Percentiles rank a stretch among this genome's conserved stretches.
Conservation (phyloP, 202 grass and related monocot species). For the Schoenoplectus tabernaemontani region DNA sequence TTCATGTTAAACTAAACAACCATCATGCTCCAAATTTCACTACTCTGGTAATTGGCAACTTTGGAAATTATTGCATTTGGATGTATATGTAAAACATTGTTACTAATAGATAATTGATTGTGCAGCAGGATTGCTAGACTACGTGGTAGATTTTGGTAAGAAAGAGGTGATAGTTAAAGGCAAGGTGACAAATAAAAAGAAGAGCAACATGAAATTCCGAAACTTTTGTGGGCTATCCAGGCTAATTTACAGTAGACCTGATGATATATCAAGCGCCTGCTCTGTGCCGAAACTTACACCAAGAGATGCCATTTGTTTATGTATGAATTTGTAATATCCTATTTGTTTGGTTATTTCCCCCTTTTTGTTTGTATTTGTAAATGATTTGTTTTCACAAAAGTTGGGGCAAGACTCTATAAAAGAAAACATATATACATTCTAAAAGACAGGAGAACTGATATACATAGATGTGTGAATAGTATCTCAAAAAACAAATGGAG, state of each 20-base stretch:
- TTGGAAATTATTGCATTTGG: background rate
- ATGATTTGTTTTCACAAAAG: background rate
- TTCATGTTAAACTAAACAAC: background rate
- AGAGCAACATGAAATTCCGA: background rate
- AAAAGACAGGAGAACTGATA: background rate
- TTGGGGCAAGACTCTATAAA: background rate
- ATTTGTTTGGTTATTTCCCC: background rate
- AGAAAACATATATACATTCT: background rate
- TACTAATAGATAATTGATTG: background rate
- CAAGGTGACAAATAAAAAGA: conserved; percentile 27
- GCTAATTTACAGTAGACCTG: conserved; percentile 42
- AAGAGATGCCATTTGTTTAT: conserved; percentile 12
- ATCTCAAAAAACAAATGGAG: background rate
- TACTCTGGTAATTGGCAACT: background rate
- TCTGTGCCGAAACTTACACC: conserved; percentile 4
- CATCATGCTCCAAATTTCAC: background rate
- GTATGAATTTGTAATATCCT: background rate
- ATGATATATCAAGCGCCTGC: background rate
- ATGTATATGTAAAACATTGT: background rate
- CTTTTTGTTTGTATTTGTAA: conserved; percentile 10
- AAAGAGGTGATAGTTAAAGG: conserved; percentile 83
- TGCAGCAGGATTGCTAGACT: conserved; percentile 84
- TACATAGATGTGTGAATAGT: background rate
- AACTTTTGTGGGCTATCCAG: conserved; percentile 34
- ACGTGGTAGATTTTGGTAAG: conserved; percentile 95